A percentile compares a stretch with the other conserved stretches of the same genome.
Evolutionary conservation across 2,329 filamentous ascomycete genomes (phyloP).

Genomic region (Xylaria sp.): DNA sequence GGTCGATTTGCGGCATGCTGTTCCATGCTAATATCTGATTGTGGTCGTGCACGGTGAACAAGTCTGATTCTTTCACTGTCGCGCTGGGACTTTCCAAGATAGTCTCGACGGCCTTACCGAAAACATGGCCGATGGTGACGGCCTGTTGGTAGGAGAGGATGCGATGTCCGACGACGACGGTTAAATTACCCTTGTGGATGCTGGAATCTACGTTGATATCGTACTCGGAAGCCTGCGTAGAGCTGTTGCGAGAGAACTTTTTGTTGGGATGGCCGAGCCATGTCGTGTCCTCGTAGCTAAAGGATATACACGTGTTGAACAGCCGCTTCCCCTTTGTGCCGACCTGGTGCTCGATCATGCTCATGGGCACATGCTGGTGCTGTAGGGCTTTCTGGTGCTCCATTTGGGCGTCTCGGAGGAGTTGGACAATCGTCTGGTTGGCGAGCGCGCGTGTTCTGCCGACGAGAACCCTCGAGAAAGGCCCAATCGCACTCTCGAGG

Average conservation of each 20-base stretch:
- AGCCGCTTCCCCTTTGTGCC: conserved; percentile 55
- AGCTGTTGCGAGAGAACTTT: conserved; percentile 53
- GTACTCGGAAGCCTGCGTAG: conserved; percentile 58
- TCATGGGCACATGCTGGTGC: conserved; percentile 59
- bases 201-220: conserved; percentile 60
- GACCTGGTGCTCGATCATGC: conserved; percentile 60
- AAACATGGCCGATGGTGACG: conserved; percentile 61
- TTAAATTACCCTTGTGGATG: conserved; percentile 56
- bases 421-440: conserved; percentile 41
- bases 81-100: conserved; percentile 57
- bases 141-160: conserved; percentile 58
- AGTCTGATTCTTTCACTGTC: conserved; percentile 59
- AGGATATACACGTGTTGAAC: conserved; percentile 64
- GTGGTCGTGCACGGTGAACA: conserved; percentile 67
- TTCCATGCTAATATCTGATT: conserved; percentile 66
- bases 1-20: conserved; percentile 55
- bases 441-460: conserved; percentile 41
- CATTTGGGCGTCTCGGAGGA: conserved; percentile 45
- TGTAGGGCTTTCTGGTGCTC: conserved; percentile 47
- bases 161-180: conserved; percentile 58
- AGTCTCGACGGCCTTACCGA: conserved; percentile 62
- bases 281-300: conserved; percentile 54
- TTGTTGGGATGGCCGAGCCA: conserved; percentile 45
- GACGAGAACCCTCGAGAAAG: conserved; percentile 53
- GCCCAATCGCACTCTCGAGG: conserved; percentile 58